Evolutionary conservation across 345 rosid species (phyloP).

Genomic region (Gossypioides kirkii): DNA sequence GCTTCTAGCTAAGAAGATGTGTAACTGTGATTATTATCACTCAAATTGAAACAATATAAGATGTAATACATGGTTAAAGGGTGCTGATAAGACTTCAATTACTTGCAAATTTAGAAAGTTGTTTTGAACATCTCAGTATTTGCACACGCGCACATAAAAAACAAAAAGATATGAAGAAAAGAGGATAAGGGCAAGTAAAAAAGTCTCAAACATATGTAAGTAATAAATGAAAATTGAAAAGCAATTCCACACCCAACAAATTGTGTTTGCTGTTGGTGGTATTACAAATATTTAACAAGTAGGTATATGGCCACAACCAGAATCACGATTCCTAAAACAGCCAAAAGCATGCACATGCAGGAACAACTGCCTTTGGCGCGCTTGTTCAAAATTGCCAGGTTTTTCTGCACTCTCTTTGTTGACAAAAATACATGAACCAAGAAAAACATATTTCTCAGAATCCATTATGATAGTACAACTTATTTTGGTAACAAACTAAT

Average conservation of each 20-base stretch:
- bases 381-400: slow-evolving; percentile 81
- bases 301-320: slow-evolving; percentile 61
- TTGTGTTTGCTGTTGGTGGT: background rate
- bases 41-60: too few relatives aligned
- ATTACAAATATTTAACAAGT: slow-evolving; percentile 70
- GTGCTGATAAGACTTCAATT: too few relatives aligned
- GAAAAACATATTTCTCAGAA: background rate
- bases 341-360: slow-evolving; percentile 77
- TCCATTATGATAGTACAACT: background rate
- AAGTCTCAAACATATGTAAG: slow-evolving; percentile 5
- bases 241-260: background rate
- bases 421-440: background rate
- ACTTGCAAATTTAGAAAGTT: background rate
- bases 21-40: too few relatives aligned
- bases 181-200: background rate
- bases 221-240: background rate
- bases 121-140: background rate
- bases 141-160: background rate
- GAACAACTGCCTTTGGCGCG: slow-evolving; percentile 86
- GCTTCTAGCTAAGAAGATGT: too few relatives aligned
- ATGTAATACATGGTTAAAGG: background rate
- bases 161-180: background rate
- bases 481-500: background rate
- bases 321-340: slow-evolving; percentile 67
- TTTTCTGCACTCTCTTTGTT: slow-evolving; percentile 87